phyloP scores from a whole-genome alignment of 352 stramenopile species.

The Peronospora belbahrii region DNA sequence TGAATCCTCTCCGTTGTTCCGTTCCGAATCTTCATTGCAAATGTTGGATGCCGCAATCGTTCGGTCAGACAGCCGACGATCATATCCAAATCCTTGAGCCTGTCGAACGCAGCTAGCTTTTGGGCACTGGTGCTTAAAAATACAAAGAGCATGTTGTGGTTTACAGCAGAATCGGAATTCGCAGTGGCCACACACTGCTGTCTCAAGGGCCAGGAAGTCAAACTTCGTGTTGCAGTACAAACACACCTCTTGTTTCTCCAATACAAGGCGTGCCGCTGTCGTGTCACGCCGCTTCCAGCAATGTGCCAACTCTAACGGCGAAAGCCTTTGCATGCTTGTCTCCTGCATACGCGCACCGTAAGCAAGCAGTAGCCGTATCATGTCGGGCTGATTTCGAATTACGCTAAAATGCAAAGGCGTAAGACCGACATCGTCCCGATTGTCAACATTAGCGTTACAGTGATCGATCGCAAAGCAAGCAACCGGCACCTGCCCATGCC shows the following conservation, averaged over 20 bases:
- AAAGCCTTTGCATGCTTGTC: slow-evolving; percentile 31
- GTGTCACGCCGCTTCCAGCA: slow-evolving; percentile 68
- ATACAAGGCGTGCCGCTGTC: slow-evolving; percentile 47
- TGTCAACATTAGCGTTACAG: slow-evolving; percentile 61
- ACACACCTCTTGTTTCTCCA: slow-evolving; percentile 66
- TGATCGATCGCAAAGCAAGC: slow-evolving; percentile 58
- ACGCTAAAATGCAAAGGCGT: slow-evolving; percentile 75
- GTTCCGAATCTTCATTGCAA: slow-evolving; percentile 16
- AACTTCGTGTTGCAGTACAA: slow-evolving; percentile 75
- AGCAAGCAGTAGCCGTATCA: slow-evolving; percentile 56
- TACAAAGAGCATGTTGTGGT: slow-evolving; percentile 35
- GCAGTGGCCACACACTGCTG: slow-evolving; percentile 44
- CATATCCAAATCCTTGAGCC: slow-evolving; percentile 13
- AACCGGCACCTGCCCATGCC: slow-evolving; percentile 49
- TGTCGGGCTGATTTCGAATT: slow-evolving; percentile 68
- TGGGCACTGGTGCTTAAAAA: slow-evolving; percentile 60
- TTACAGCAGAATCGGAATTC: slow-evolving; percentile 59
- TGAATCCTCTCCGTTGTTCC: slow-evolving; percentile 17
- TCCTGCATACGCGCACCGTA: slow-evolving; percentile 36
- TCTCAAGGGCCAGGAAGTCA: slow-evolving; percentile 47
- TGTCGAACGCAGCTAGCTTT: slow-evolving; percentile 8
- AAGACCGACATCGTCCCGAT: slow-evolving; percentile 53
- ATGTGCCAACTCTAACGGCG: slow-evolving; percentile 47
- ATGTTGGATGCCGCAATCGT: slow-evolving; percentile 16
- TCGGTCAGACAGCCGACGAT: slow-evolving; percentile 23